phyloP scores from a whole-genome alignment of 257 asterid genomes.

The Scutellaria baicalensis region DNA sequence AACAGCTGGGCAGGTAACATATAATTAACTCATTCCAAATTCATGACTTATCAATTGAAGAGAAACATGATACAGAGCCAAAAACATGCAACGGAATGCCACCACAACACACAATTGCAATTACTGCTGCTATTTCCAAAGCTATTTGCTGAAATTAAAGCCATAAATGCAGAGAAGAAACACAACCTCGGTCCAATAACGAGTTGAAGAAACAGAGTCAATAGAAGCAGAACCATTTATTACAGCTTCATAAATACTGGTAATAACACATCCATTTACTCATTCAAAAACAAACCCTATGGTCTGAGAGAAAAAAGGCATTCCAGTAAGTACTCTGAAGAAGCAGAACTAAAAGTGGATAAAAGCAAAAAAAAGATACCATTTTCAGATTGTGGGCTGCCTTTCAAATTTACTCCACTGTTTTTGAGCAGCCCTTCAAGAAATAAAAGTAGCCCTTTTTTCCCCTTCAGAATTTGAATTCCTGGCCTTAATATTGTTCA shows the following conservation, averaged over 20 bases:
- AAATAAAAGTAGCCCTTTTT: neutral
- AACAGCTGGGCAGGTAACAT: constrained; percentile 19
- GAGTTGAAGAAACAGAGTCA: constrained; percentile 30
- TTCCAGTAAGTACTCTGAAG: constrained; percentile 31
- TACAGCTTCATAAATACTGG: constrained; percentile 30
- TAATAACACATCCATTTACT: constrained; percentile 21
- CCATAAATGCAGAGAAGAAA: constrained; percentile 35
- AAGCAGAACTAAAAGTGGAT: constrained; percentile 35
- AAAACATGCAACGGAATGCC: constrained; percentile 26
- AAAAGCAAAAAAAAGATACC: constrained; percentile 38
- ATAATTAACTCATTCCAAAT: neutral
- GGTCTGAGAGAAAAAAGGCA: constrained; percentile 15
- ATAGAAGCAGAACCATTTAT: constrained; percentile 26
- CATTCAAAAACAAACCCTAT: constrained; percentile 25
- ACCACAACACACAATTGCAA: constrained; percentile 15
- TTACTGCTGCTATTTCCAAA: constrained; percentile 28
- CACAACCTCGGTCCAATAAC: constrained; percentile 26
- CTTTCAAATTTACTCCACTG: constrained; percentile 26
- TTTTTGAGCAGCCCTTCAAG: constrained; percentile 19
- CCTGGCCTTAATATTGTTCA: constrained; percentile 21
- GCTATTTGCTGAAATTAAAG: constrained; percentile 38
- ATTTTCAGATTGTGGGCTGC: constrained; percentile 41
- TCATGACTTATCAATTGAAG: constrained; percentile 1
- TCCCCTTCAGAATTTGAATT: constrained; percentile 12
- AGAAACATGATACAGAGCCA: constrained; percentile 24